These are phyloP conservation scores for Mucor irregularis DNA, from an alignment of 371 early-diverging fungal species.

Conservation along the genomic window DNA sequence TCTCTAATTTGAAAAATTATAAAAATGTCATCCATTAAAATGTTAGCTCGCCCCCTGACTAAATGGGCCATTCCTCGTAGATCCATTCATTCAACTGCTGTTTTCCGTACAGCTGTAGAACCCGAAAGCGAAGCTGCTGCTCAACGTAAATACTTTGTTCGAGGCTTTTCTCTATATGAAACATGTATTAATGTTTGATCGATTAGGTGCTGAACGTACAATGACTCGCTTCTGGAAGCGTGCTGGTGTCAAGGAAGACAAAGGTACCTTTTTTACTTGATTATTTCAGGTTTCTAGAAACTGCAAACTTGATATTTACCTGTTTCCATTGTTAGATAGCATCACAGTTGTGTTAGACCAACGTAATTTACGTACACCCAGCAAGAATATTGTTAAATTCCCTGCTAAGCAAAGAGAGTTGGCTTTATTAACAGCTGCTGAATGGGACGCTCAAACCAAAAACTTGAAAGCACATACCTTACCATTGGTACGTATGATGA, in stretches of 20 bases:
- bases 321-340: slow-evolving; percentile 34
- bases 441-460: slow-evolving; percentile 90
- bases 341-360: slow-evolving; percentile 74
- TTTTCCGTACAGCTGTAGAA: slow-evolving; percentile 7
- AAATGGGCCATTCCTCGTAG: slow-evolving; percentile 7
- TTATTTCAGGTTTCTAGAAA: too few relatives aligned
- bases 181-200: neutral
- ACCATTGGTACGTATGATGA: slow-evolving; percentile 66
- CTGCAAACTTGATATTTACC: neutral
- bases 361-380: slow-evolving; percentile 83
- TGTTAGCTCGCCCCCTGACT: slow-evolving; percentile 3
- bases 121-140: slow-evolving; percentile 24
- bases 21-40: slow-evolving; percentile 4
- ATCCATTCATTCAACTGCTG: slow-evolving; percentile 10
- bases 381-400: slow-evolving; percentile 68
- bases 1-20: neutral
- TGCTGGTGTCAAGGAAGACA: slow-evolving; percentile 60
- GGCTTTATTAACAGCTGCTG: slow-evolving; percentile 84
- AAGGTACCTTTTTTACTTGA: slow-evolving; percentile 45
- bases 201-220: slow-evolving; percentile 56
- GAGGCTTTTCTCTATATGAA: neutral
- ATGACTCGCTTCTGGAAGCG: slow-evolving; percentile 78
- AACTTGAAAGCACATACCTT: slow-evolving; percentile 82
- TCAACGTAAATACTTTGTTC: slow-evolving; percentile 23
- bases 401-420: slow-evolving; percentile 57